Conservation (phyloP, 768 basidiomycete genomes). For the Psilocybe cubensis region DNA sequence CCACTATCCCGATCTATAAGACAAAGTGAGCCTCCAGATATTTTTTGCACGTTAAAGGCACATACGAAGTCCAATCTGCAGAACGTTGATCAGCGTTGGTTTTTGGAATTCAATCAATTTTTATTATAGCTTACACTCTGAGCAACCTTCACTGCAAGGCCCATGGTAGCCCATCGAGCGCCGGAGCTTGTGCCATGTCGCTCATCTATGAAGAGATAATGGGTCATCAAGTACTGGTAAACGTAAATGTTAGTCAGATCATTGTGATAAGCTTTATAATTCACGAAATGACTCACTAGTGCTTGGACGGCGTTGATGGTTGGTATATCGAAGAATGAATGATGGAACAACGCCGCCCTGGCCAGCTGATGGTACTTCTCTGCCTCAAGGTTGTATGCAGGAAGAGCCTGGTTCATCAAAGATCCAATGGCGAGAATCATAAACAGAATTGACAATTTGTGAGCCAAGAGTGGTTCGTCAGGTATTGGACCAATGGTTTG, state of each 20-base stretch:
- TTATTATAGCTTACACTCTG: constrained; percentile 59
- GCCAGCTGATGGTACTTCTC: constrained; percentile 74
- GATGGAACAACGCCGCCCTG: constrained; percentile 65
- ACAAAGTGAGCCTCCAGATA: background rate
- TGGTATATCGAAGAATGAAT: constrained; percentile 68
- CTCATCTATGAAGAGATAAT: constrained; percentile 70
- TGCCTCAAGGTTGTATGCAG: constrained; percentile 67
- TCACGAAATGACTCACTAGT: constrained; percentile 45
- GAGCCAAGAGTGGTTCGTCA: constrained; percentile 57
- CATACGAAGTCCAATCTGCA: constrained; percentile 73
- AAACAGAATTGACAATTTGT: constrained; percentile 65
- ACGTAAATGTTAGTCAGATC: background rate
- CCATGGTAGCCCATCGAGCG: constrained; percentile 70
- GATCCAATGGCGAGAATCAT: constrained; percentile 71
- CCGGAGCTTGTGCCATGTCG: constrained; percentile 69
- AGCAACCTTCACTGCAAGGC: constrained; percentile 68
- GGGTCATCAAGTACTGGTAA: constrained; percentile 67
- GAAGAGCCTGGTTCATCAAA: constrained; percentile 57
- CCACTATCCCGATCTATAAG: constrained; percentile 67
- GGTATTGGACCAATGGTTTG: constrained; percentile 42
- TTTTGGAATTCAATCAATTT: constrained; percentile 11
- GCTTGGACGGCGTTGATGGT: constrained; percentile 71
- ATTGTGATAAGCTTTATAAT: background rate
- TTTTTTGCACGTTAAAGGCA: constrained; percentile 5
- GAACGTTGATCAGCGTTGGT: background rate